A percentile compares a stretch with the other conserved stretches of the same genome.
Conservation (phyloP, 2,329 filamentous ascomycete genomes). For the Diaporthe vexans region DNA sequence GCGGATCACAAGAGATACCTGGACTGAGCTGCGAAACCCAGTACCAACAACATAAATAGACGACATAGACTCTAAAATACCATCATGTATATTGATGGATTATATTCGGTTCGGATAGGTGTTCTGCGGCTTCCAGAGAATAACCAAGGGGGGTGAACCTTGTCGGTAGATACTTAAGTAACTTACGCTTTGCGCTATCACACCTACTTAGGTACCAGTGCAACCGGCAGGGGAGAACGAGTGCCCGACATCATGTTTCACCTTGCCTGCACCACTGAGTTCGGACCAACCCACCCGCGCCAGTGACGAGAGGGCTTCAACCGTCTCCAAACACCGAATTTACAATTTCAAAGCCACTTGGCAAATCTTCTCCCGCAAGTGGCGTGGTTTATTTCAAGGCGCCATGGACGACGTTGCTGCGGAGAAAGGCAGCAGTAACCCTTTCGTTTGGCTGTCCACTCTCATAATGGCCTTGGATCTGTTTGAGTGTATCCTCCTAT, state of each 20-base stretch:
- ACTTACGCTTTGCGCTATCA: background rate
- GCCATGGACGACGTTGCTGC: constrained; percentile 27
- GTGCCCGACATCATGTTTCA: constrained; percentile 8
- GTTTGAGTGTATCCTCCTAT: background rate
- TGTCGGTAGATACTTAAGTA: too few relatives aligned
- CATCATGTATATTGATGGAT: background rate
- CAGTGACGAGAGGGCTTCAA: background rate
- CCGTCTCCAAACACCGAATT: background rate
- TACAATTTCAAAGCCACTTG: background rate
- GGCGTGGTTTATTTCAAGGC: background rate
- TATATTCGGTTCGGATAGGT: too few relatives aligned
- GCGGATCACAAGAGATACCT: background rate
- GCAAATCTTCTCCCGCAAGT: background rate
- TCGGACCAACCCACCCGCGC: background rate
- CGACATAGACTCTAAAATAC: background rate
- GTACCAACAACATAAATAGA: background rate
- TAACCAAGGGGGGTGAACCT: too few relatives aligned
- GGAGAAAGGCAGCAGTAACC: background rate
- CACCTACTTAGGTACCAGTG: background rate
- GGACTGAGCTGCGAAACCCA: background rate
- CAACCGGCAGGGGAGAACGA: background rate
- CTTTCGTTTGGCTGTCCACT: constrained; percentile 33
- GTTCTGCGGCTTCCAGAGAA: too few relatives aligned
- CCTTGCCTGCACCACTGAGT: background rate
- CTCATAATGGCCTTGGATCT: constrained; percentile 36